Conservation (phyloP, 2,329 filamentous ascomycete species). For the Uncinocarpus reesii region DNA sequence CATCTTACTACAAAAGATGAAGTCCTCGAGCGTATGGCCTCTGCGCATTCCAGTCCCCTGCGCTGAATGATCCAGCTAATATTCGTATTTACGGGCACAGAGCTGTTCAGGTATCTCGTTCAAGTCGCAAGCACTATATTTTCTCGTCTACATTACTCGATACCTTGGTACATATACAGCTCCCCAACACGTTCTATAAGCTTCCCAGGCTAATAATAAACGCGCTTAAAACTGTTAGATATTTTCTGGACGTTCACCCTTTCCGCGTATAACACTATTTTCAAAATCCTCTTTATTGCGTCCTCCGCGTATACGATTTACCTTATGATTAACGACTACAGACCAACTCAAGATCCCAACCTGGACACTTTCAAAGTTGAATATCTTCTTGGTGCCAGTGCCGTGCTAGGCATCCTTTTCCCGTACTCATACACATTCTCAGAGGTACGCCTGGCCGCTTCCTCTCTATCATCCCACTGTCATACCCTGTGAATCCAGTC, state of each 20-base stretch:
- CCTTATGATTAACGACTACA: constrained; percentile 95
- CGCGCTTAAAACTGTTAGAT: constrained; percentile 43
- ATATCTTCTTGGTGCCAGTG: constrained; percentile 76
- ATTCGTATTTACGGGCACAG: constrained; percentile 38
- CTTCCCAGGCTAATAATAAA: not conserved
- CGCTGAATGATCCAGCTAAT: not conserved
- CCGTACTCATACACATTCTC: constrained; percentile 72
- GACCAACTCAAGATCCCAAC: constrained; percentile 93
- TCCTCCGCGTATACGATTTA: constrained; percentile 92
- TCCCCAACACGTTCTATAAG: constrained; percentile 5
- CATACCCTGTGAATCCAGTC: constrained; percentile 1
- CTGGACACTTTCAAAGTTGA: constrained; percentile 95
- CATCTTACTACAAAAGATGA: constrained; percentile 95
- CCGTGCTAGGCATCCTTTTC: constrained; percentile 67
- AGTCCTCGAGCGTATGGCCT: constrained; percentile 64
- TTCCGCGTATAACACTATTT: constrained; percentile 82
- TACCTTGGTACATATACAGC: constrained; percentile 60
- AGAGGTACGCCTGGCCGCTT: constrained; percentile 41
- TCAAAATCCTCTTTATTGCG: constrained; percentile 90
- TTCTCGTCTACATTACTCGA: constrained; percentile 84
- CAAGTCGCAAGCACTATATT: constrained; percentile 93
- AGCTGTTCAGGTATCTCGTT: constrained; percentile 97
- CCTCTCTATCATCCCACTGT: not conserved
- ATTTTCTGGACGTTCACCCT: constrained; percentile 73
- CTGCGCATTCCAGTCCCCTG: not conserved